Evolutionary conservation across 1,139 yeast genomes (phyloP), one percentile per base, ranked within the genome.

Genomic region (Yarrowia galli): DNA sequence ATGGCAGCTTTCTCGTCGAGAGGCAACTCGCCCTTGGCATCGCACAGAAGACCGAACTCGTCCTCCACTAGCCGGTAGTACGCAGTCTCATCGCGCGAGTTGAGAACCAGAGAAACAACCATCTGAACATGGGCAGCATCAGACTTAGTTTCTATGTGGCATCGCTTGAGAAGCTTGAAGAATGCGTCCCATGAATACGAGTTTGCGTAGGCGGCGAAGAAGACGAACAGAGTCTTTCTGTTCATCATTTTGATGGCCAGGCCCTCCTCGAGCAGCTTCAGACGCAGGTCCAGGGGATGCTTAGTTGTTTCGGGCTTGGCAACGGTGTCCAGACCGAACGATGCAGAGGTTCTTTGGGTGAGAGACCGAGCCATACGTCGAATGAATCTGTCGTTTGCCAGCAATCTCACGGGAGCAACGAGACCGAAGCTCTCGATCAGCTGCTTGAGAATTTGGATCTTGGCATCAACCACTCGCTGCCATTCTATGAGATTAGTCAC

Each of bases 101-200:
- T 73, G 12, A 75, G 74, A 3, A 78, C 77, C 56, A 78, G 69
- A 1, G 79, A 73, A 1, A 74, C 69, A 63, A 74, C 72, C n/a
- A 71, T 70, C 25, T 72, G 73, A 36, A 75, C 68, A 20, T 76
- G 67, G 15, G 69, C 71, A 10, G 69, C 48, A 48, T 74, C 76
- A 8, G 74, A 61, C 35, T 67, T 56, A 22, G 70, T 68, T 18
- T 46, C 43, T 12, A 12, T 23, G 25, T 61, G 22, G 23, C 45
- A 48, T 25, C 56, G 45, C 28, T 25, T 8, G 18, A 48, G n/a
- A 2, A 61, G 45, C 22, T 16, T 22, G 46, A 36, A 46, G 15
- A 46, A 61, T 8, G 35, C 10, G 15, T 2, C n/a, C 66, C 66
- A 61, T 8, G 32, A 46, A 25, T 61, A 61, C 10, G 66, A 35